phyloP scores from a whole-genome alignment of 306 rosid genomes.

The Hylodesmum podocarpum region DNA sequence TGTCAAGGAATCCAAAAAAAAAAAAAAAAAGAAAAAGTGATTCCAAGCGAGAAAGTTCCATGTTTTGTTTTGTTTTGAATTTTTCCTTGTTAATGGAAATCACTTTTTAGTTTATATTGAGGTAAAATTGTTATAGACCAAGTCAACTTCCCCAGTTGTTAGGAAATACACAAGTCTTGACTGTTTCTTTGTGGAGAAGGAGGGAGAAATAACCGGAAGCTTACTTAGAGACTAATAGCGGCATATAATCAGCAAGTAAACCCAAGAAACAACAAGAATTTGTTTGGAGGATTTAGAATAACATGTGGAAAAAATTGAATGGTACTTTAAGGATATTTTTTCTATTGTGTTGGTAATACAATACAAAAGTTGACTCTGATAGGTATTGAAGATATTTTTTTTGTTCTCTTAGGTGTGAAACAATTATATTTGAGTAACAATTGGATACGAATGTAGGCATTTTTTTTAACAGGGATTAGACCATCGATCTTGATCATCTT shows the following conservation, averaged over 20 bases:
- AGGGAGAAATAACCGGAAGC: not conserved
- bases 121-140: not conserved
- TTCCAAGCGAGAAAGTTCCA: not conserved
- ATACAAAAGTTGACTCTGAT: not conserved
- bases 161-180: not conserved
- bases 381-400: too few relatives aligned
- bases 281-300: not conserved
- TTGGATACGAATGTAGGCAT: too few relatives aligned
- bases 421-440: too few relatives aligned
- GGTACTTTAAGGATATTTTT: constrained; percentile 14
- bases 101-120: not conserved
- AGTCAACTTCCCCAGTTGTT: not conserved
- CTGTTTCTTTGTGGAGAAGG: not conserved
- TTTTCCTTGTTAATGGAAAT: not conserved
- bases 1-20: too few relatives aligned
- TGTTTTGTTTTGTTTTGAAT: not conserved
- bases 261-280: not conserved
- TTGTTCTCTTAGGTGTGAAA: too few relatives aligned
- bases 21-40: too few relatives aligned
- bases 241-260: not conserved
- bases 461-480: too few relatives aligned
- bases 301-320: not conserved
- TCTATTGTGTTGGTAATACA: not conserved
- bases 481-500: too few relatives aligned
- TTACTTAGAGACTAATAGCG: not conserved